These are phyloP conservation scores for Omphalea diandra DNA, from an alignment of 441 rosid species.

Conservation along the genomic window DNA sequence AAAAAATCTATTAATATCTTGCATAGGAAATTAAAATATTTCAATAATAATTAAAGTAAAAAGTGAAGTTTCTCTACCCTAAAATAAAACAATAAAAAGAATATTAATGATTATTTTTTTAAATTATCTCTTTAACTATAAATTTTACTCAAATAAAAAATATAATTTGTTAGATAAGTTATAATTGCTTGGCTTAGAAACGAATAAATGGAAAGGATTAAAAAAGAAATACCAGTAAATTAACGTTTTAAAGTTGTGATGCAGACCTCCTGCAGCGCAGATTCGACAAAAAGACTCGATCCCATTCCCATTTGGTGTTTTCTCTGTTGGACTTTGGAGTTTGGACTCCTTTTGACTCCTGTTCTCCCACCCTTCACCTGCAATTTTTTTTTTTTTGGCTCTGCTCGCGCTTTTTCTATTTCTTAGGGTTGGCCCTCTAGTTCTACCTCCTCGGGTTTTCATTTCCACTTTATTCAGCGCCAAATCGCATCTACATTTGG, in stretches of 20 bases:
- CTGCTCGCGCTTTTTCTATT: neutral
- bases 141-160: too few relatives aligned
- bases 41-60: too few relatives aligned
- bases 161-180: too few relatives aligned
- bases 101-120: too few relatives aligned
- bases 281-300: neutral
- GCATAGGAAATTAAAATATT: too few relatives aligned
- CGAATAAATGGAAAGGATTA: neutral
- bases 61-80: too few relatives aligned
- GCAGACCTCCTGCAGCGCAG: neutral
- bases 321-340: neutral
- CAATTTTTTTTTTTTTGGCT: neutral
- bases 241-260: neutral
- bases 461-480: neutral
- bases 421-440: conserved; percentile 7
- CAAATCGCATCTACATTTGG: neutral
- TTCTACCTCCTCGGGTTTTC: neutral
- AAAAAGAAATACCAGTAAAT: neutral
- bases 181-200: conserved; percentile 5
- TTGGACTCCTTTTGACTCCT: conserved; percentile 1
- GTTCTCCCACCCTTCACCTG: too few relatives aligned
- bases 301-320: neutral
- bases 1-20: too few relatives aligned
- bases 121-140: too few relatives aligned
- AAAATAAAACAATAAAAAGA: too few relatives aligned